These are phyloP conservation scores for Nemania serpens DNA, from an alignment of 2,329 filamentous ascomycete genomes.

Conservation along the genomic window DNA sequence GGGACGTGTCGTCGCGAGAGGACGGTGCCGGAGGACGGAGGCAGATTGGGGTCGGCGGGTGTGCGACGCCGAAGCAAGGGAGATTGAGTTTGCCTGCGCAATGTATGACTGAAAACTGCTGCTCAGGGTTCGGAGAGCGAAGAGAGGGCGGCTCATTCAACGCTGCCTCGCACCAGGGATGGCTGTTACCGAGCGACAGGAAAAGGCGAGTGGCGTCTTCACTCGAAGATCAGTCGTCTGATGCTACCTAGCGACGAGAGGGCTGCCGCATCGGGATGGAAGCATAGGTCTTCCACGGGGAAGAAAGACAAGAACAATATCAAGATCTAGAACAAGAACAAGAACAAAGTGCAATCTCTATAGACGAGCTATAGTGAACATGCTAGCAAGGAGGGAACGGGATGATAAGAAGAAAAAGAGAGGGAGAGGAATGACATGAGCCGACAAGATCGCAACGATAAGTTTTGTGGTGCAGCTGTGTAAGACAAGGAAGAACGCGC, in stretches of 20 bases:
- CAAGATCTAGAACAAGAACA: too few species aligned
- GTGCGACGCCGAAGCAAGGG: neutral
- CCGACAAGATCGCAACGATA: neutral
- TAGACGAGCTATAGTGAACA: neutral
- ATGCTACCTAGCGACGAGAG: neutral
- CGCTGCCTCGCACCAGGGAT: conserved; percentile 23
- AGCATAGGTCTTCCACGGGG: too few species aligned
- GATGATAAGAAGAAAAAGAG: neutral
- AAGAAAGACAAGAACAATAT: too few species aligned
- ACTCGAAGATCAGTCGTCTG: conserved; percentile 9
- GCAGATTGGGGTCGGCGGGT: neutral
- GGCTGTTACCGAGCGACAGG: conserved; percentile 8
- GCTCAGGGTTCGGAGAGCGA: conserved; percentile 32
- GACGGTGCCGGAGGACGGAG: neutral
- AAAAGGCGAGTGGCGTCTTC: conserved; percentile 23
- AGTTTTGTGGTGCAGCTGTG: neutral
- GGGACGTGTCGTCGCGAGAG: neutral
- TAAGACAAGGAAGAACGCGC: neutral
- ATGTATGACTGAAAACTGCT: conserved; percentile 16
- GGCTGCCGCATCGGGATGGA: conserved; percentile 13
- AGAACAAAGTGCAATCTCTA: neutral
- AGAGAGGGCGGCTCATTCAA: conserved; percentile 34
- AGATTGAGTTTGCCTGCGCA: conserved; percentile 13
- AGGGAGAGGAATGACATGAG: neutral
- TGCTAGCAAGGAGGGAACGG: too few species aligned